A percentile compares a stretch with the other conserved stretches of the same genome.
Conservation (phyloP, 2,329 filamentous ascomycete species). For the Penicillium hesseltinei region DNA sequence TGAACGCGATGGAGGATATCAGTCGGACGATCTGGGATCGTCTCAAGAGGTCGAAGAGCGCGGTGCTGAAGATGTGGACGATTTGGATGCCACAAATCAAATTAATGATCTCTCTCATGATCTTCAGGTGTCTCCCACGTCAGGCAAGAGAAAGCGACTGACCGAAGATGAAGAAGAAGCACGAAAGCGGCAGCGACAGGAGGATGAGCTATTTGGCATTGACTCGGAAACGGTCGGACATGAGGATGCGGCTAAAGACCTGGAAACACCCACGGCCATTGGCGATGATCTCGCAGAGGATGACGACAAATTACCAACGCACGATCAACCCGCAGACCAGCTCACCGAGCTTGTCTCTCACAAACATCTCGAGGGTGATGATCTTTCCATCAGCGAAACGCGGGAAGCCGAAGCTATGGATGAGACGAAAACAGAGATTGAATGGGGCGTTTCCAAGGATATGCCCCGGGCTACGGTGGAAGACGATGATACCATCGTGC, state of each 20-base stretch:
- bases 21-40: slow-evolving; percentile 25
- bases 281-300: slow-evolving; percentile 4
- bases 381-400: slow-evolving; percentile 26
- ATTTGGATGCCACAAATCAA: not conserved
- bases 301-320: slow-evolving; percentile 2
- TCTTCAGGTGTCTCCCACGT: slow-evolving; percentile 53
- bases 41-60: slow-evolving; percentile 11
- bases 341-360: not conserved
- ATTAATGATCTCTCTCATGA: slow-evolving; percentile 20
- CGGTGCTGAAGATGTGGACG: slow-evolving; percentile 15
- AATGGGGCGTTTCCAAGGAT: slow-evolving; percentile 60
- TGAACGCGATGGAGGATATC: slow-evolving; percentile 45
- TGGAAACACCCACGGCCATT: not conserved
- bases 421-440: slow-evolving; percentile 50
- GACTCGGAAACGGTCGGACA: slow-evolving; percentile 55
- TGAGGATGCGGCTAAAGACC: slow-evolving; percentile 47
- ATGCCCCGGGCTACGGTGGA: slow-evolving; percentile 63
- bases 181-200: slow-evolving; percentile 79
- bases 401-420: slow-evolving; percentile 28
- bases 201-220: slow-evolving; percentile 74
- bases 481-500: slow-evolving; percentile 61
- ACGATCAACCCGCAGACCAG: slow-evolving; percentile 1
- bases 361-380: slow-evolving; percentile 10
- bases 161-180: slow-evolving; percentile 65
- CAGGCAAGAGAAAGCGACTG: slow-evolving; percentile 73